A percentile compares a stretch with the other conserved stretches of the same genome.
Conservation (phyloP, 768 basidiomycete species). For the Leccinum subtestaceum region DNA sequence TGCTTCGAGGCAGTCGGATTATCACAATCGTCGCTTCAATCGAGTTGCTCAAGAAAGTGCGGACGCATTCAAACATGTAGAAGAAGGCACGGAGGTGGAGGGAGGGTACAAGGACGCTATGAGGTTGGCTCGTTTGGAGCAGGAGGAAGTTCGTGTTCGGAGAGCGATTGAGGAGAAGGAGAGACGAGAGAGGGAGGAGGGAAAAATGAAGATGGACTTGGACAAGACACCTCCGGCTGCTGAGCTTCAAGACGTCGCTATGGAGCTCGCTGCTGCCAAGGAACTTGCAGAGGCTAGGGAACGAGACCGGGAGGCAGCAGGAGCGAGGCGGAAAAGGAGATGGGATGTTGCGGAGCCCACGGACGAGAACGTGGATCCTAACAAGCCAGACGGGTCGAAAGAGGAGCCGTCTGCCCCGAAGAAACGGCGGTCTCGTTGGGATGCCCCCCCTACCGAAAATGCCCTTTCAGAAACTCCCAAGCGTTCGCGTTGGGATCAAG, state of each 20-base stretch:
- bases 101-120: conserved; percentile 97
- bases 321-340: conserved; percentile 70
- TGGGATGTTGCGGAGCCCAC: conserved; percentile 70
- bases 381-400: conserved; percentile 62
- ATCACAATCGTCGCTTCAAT: conserved; percentile 88
- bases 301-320: conserved; percentile 38
- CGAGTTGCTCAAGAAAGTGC: conserved; percentile 78
- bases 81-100: conserved; percentile 68
- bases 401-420: conserved; percentile 78
- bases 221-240: conserved; percentile 90
- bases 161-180: conserved; percentile 88
- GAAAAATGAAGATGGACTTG: conserved; percentile 76
- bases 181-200: conserved; percentile 68
- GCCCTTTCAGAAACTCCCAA: conserved; percentile 65
- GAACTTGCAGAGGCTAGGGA: conserved; percentile 39
- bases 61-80: conserved; percentile 69
- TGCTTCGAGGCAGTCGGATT: conserved; percentile 89
- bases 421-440: conserved; percentile 95
- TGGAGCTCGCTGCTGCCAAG: conserved; percentile 56
- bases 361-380: conserved; percentile 66
- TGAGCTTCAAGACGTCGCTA: conserved; percentile 70
- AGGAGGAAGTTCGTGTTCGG: conserved; percentile 84
- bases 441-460: conserved; percentile 82
- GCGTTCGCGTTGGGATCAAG: conserved; percentile 96
- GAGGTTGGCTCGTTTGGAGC: conserved; percentile 85